Conservation (phyloP, 2,329 filamentous ascomycete species). For the Alternaria sp. region DNA sequence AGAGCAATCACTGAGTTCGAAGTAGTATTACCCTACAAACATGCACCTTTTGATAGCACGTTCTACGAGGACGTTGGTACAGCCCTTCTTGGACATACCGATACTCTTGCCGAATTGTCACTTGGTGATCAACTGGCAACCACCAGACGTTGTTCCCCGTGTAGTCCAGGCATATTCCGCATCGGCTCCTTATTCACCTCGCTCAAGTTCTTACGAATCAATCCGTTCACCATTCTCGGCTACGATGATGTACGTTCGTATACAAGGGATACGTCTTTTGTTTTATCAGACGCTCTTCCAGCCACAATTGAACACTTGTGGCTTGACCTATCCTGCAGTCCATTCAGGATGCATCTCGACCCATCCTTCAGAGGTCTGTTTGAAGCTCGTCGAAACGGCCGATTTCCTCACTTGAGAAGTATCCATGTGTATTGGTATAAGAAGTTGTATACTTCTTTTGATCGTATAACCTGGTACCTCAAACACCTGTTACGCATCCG, state of each 20-base stretch:
- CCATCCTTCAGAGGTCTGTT: background rate
- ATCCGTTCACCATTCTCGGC: background rate
- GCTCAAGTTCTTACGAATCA: background rate
- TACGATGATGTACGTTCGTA: background rate
- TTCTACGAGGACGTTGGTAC: background rate
- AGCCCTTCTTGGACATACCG: background rate
- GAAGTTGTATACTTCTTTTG: background rate
- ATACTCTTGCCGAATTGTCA: background rate
- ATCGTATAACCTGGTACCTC: background rate
- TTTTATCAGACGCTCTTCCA: background rate
- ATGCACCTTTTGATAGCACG: background rate
- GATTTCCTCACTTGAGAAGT: background rate
- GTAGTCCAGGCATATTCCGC: background rate
- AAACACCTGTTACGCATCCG: fast-evolving
- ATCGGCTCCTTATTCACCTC: background rate
- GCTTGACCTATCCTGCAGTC: background rate
- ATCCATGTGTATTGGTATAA: background rate
- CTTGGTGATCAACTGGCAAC: background rate
- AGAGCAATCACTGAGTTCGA: background rate
- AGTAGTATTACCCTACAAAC: background rate
- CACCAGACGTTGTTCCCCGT: fast-evolving
- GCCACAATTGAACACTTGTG: background rate
- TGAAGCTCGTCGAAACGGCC: background rate
- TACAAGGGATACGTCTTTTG: too few relatives aligned
- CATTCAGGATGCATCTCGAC: background rate